Percentiles rank a stretch among this genome's conserved stretches.
Evolutionary conservation across 352 stramenopile genomes (phyloP).

Genomic region (Blastocystis sp.): DNA sequence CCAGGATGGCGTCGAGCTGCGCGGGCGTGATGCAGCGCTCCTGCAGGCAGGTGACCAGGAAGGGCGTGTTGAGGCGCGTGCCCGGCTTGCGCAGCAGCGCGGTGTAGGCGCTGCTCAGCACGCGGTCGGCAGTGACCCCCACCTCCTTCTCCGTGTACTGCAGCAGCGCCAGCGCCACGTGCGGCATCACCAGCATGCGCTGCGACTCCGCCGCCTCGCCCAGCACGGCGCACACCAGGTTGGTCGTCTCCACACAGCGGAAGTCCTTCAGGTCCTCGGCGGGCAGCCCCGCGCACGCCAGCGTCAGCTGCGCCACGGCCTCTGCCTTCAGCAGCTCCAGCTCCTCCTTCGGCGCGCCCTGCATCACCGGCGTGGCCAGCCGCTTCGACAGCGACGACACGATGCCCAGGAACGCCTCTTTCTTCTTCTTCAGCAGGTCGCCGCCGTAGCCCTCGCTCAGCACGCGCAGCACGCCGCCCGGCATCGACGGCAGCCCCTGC

Average conservation of each 20-base stretch:
- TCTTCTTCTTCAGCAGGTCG: background rate
- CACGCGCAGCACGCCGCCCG: background rate
- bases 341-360: background rate
- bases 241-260: background rate
- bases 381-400: background rate
- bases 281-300: background rate
- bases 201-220: background rate
- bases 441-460: background rate
- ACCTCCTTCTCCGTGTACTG: background rate
- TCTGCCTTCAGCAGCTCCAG: background rate
- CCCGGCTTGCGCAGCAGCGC: background rate
- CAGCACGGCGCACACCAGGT: background rate
- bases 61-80: background rate
- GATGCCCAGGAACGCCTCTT: background rate
- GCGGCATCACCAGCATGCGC: background rate
- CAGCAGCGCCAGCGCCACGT: background rate
- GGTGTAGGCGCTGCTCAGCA: background rate
- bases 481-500: background rate
- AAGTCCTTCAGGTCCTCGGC: background rate
- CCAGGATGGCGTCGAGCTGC: background rate
- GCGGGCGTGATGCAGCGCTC: background rate
- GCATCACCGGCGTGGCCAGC: background rate
- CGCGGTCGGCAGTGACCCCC: background rate
- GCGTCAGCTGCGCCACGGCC: background rate
- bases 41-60: background rate